A percentile compares a stretch with the other conserved stretches of the same genome.
These are phyloP conservation scores for Prorocentrum cordatum DNA, from an alignment of 169 alveolate genomes.

Conservation along the genomic window DNA sequence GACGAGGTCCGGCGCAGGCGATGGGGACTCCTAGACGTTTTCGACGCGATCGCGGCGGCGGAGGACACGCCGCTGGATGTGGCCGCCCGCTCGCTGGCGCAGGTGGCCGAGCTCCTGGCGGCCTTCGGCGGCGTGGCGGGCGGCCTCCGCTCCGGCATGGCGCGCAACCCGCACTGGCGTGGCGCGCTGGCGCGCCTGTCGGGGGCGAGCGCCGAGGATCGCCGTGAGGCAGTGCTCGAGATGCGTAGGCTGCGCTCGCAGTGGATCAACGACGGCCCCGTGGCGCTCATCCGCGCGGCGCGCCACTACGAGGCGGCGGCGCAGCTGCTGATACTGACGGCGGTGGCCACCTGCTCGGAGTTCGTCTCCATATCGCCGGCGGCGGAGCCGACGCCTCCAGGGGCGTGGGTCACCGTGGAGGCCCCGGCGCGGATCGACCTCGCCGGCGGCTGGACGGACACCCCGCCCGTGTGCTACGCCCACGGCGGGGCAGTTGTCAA, in stretches of 20 bases:
- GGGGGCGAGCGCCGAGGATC: too few relatives aligned
- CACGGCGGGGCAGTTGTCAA: neutral
- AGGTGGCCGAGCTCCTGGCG: neutral
- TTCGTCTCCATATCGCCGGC: neutral
- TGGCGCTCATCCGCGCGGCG: neutral
- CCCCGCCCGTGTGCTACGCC: neutral
- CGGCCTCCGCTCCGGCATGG: neutral
- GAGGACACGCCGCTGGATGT: neutral
- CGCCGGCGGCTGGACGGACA: neutral
- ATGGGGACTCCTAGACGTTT: neutral
- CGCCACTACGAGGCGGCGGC: neutral
- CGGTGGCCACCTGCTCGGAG: neutral
- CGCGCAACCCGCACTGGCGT: neutral
- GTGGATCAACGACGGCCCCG: neutral
- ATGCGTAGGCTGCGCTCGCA: neutral
- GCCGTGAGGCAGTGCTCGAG: too few relatives aligned
- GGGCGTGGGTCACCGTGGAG: neutral
- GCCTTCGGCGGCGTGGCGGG: neutral
- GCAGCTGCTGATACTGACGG: neutral
- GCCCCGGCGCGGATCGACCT: neutral
- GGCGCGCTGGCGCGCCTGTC: neutral
- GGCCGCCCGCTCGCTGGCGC: neutral
- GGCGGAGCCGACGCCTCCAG: neutral
- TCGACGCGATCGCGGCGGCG: neutral
- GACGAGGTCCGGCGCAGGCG: constrained; percentile 1